Evolutionary conservation across 345 rosid species (phyloP).

Genomic region (Bruguiera parviflora): DNA sequence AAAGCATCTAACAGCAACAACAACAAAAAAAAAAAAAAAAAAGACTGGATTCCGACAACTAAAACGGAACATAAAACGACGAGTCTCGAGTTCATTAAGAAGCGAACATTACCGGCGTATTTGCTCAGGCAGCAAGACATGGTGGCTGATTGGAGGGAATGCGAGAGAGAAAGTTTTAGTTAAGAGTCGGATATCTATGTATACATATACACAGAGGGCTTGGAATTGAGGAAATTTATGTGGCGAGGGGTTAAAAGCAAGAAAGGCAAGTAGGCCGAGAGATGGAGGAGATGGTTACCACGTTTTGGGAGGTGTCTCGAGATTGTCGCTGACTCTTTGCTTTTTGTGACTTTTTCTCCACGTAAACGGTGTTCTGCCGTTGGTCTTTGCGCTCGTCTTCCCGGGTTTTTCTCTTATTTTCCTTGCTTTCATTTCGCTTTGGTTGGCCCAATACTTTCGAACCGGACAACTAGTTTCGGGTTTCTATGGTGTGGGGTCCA

Average conservation of each 20-base stretch:
- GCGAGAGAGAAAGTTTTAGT: background rate
- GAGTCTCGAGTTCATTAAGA: background rate
- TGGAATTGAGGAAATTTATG: too few relatives aligned
- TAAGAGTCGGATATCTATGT: background rate
- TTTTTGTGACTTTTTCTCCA: slow-evolving; percentile 7
- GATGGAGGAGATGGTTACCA: background rate
- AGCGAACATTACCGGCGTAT: slow-evolving; percentile 53
- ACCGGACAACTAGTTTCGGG: too few relatives aligned
- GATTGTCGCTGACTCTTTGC: slow-evolving; percentile 9
- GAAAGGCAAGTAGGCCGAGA: background rate
- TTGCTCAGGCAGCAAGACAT: slow-evolving; percentile 79
- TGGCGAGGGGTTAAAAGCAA: background rate
- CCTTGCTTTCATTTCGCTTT: too few relatives aligned
- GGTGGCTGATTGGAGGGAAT: background rate
- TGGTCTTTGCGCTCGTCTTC: background rate
- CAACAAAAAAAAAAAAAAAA: too few relatives aligned
- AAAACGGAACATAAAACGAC: too few relatives aligned
- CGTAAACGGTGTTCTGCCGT: slow-evolving; percentile 26
- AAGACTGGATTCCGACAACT: too few relatives aligned
- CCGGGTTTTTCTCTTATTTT: background rate
- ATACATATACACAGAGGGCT: too few relatives aligned
- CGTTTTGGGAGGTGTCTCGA: slow-evolving; percentile 8
- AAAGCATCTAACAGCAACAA: too few relatives aligned
- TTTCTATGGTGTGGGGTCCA: too few relatives aligned
- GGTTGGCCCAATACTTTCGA: too few relatives aligned